A percentile compares a stretch with the other conserved stretches of the same genome.
phyloP scores from a whole-genome alignment of 169 alveolate species.

The Eimeria zaria region DNA sequence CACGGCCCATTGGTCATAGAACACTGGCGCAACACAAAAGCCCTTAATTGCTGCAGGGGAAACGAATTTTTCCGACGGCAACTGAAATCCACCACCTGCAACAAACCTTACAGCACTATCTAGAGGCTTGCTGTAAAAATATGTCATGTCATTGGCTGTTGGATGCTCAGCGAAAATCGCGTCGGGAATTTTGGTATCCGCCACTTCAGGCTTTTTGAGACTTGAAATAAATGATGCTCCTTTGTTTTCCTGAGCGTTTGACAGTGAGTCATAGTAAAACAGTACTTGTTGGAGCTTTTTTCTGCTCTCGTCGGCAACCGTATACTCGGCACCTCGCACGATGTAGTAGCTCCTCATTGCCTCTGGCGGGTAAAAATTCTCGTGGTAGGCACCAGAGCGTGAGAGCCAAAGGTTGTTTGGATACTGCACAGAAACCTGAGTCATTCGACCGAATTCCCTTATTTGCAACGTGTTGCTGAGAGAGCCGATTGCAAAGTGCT shows the following conservation, averaged over 20 bases:
- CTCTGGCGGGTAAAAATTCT: constrained; percentile 60
- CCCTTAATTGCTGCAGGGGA: constrained; percentile 36
- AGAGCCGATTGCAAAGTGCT: constrained; percentile 62
- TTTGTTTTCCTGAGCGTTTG: constrained; percentile 64
- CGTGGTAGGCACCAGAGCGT: constrained; percentile 72
- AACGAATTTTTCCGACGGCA: constrained; percentile 23
- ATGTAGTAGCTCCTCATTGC: constrained; percentile 66
- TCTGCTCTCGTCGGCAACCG: constrained; percentile 45
- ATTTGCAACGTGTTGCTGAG: constrained; percentile 69
- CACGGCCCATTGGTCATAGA: constrained; percentile 74
- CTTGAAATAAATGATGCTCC: constrained; percentile 44
- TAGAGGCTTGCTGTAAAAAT: constrained; percentile 53
- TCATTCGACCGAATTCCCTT: constrained; percentile 48
- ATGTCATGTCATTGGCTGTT: constrained; percentile 64
- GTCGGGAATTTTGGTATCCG: constrained; percentile 57
- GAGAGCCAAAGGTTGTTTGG: constrained; percentile 75
- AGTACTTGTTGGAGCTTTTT: constrained; percentile 57
- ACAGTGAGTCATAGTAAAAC: constrained; percentile 58
- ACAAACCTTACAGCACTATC: constrained; percentile 22
- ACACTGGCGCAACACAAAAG: constrained; percentile 70
- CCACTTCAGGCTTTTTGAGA: constrained; percentile 43
- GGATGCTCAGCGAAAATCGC: constrained; percentile 76
- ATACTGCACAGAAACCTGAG: constrained; percentile 71
- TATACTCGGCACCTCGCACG: constrained; percentile 76
- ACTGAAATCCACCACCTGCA: constrained; percentile 57